Evolutionary conservation across 75 land plant species (phyloP).

Genomic region (Picea glauca): DNA sequence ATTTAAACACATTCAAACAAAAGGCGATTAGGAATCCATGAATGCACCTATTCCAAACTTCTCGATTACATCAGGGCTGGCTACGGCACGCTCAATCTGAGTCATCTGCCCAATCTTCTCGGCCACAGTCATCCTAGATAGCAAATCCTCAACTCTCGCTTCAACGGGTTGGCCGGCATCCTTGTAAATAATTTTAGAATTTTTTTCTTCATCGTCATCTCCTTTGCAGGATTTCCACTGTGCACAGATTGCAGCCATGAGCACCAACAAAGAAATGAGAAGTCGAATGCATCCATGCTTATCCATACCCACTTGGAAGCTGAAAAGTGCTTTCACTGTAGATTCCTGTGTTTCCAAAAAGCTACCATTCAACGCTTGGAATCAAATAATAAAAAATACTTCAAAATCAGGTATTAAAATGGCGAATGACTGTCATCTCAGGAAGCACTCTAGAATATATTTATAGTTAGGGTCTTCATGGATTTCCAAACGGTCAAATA

Average conservation of each 20-base stretch:
- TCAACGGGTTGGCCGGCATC: conserved; percentile 58
- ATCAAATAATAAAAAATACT: no score
- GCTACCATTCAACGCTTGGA: no score
- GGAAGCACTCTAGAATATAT: no score
- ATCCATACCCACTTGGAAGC: no score
- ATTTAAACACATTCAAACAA: background rate
- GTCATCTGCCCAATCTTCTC: conserved; percentile 83
- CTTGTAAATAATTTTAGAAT: conserved; percentile 32
- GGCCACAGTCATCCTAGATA: conserved; percentile 51
- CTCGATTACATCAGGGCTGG: conserved; percentile 33
- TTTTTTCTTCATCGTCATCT: background rate
- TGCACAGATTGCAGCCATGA: conserved; percentile 6
- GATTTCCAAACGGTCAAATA: no score
- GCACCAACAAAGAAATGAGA: background rate
- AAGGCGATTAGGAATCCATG: background rate
- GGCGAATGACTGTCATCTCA: no score
- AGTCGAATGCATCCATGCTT: no score
- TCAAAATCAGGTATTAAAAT: no score
- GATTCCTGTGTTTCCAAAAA: no score
- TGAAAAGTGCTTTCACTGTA: no score
- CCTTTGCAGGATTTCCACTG: background rate
- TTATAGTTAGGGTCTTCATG: no score
- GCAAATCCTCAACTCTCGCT: conserved; percentile 43
- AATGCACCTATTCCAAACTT: conserved; percentile 41
- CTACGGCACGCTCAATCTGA: conserved; percentile 45